Evolutionary conservation across 1,139 yeast species (phyloP).

Genomic region (Geotrichum siamense): DNA sequence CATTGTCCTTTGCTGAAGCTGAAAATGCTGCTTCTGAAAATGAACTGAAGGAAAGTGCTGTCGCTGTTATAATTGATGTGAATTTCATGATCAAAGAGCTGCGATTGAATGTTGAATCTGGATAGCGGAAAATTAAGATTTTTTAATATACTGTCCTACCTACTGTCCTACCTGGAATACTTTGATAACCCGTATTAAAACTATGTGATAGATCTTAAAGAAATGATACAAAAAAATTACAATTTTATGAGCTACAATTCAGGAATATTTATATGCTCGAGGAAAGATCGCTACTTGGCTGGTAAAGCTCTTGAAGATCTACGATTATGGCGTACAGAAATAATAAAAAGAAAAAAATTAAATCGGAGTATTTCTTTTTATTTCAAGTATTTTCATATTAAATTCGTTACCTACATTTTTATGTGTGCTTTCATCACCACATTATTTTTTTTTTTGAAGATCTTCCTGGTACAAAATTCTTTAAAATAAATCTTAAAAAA

Average conservation of each 20-base stretch:
- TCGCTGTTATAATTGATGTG: neutral
- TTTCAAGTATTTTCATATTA: too few species aligned
- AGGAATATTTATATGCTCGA: neutral
- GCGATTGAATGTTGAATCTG: neutral
- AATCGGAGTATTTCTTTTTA: too few species aligned
- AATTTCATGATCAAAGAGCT: neutral
- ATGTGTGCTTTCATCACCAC: neutral
- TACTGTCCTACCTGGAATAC: neutral
- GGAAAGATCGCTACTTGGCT: too few species aligned
- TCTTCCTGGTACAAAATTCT: neutral
- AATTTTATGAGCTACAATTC: neutral
- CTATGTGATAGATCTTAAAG: neutral
- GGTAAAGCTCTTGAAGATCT: too few species aligned
- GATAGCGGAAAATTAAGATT: too few species aligned
- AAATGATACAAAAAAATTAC: neutral
- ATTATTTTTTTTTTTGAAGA: too few species aligned
- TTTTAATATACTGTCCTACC: too few species aligned
- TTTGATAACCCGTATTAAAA: neutral
- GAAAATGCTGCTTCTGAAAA: conserved; percentile 8
- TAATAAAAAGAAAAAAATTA: too few species aligned
- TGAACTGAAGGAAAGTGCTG: neutral
- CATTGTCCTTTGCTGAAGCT: conserved; percentile 14
- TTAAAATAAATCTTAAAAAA: neutral
- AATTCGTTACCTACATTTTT: neutral
- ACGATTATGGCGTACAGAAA: too few species aligned